phyloP scores from a whole-genome alignment of 306 rosid genomes.

The Albizia julibrissin region DNA sequence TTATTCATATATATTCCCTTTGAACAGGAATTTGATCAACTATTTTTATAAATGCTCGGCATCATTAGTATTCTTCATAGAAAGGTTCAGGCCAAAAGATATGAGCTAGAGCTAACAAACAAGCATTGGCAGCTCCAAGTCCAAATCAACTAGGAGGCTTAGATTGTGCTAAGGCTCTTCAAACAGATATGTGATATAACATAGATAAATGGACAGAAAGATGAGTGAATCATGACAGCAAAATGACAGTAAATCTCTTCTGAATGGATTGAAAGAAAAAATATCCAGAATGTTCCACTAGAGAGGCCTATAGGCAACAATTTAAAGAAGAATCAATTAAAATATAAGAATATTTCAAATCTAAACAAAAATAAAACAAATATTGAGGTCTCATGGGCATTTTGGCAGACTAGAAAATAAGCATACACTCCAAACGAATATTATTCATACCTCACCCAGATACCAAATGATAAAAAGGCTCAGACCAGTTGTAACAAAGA shows the following conservation, averaged over 20 bases:
- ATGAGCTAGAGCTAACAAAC: slow-evolving; percentile 12
- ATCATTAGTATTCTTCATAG: slow-evolving; percentile 7
- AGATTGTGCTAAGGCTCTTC: slow-evolving; percentile 7
- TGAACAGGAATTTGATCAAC: slow-evolving; percentile 18
- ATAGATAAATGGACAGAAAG: neutral
- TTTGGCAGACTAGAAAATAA: neutral
- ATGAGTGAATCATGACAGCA: neutral
- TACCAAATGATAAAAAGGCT: neutral
- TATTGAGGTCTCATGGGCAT: neutral
- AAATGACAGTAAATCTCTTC: neutral
- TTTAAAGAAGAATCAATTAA: slow-evolving; percentile 8
- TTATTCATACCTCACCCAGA: neutral
- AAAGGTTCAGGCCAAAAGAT: neutral
- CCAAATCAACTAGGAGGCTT: neutral
- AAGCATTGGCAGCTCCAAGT: neutral
- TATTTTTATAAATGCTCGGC: neutral
- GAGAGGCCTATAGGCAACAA: neutral
- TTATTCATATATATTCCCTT: neutral
- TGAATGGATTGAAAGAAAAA: neutral
- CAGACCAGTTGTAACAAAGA: neutral
- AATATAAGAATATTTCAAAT: neutral
- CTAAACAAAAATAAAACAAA: neutral
- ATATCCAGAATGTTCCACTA: neutral
- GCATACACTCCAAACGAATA: neutral
- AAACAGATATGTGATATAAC: neutral